Evolutionary conservation across 202 grass and related monocot genomes (phyloP).

Genomic region (Dendrocalamus latiflorus): DNA sequence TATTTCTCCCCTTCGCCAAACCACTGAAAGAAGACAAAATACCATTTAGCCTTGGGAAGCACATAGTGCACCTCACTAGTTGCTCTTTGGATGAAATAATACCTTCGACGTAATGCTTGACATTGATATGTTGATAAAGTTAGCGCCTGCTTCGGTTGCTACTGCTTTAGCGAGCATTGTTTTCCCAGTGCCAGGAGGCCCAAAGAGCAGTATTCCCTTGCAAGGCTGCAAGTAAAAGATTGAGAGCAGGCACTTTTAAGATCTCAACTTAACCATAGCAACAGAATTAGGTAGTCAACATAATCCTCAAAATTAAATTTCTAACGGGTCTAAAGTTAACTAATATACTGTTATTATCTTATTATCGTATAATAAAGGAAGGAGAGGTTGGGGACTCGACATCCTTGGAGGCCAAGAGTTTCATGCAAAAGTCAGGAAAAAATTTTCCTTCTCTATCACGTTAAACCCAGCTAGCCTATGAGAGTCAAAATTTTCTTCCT

Average conservation of each 20-base stretch:
- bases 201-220: constrained; percentile 99
- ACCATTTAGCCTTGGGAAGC: constrained; percentile 35
- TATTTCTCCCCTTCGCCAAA: no score
- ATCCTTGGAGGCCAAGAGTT: neutral
- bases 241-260: constrained; percentile 3
- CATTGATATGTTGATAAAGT: constrained; percentile 99
- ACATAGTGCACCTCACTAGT: constrained; percentile 11
- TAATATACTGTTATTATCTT: neutral
- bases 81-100: constrained; percentile 28
- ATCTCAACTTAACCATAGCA: neutral
- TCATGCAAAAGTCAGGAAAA: neutral
- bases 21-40: no score
- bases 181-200: constrained; percentile 97
- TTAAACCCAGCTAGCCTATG: neutral
- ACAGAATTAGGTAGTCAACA: neutral
- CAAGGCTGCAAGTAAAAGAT: constrained; percentile 74
- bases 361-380: neutral
- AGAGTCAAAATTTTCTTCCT: no score
- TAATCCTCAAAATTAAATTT: neutral
- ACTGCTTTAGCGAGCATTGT: constrained; percentile 99
- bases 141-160: no score
- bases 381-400: neutral
- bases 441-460: neutral
- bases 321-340: neutral
- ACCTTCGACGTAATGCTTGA: constrained; percentile 99